phyloP scores from a whole-genome alignment of 495 filamentous ascomycete genomes.

The Hypomontagnella monticulosa region DNA sequence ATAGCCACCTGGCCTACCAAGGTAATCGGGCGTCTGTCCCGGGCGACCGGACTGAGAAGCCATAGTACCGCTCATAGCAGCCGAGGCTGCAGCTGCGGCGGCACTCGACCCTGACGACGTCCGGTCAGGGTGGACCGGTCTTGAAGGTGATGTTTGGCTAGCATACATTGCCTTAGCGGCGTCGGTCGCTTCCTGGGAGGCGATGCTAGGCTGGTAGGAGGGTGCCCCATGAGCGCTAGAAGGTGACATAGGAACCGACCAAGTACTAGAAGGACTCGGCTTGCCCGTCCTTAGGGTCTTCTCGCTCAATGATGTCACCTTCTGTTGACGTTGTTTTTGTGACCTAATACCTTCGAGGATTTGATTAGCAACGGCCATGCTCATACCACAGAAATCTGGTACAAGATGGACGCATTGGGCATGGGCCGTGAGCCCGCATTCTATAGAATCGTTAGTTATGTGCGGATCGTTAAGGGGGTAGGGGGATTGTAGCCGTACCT shows the following conservation, averaged over 20 bases:
- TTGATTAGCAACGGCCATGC: constrained; percentile 95
- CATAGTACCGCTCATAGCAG: constrained; percentile 54
- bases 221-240: constrained; percentile 39
- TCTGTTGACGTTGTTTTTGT: constrained; percentile 64
- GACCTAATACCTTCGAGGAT: constrained; percentile 77
- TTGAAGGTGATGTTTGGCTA: constrained; percentile 58
- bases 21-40: constrained; percentile 51
- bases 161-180: constrained; percentile 62
- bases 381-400: constrained; percentile 99
- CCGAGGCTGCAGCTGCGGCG: constrained; percentile 59
- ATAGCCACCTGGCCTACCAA: constrained; percentile 50
- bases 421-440: constrained; percentile 93
- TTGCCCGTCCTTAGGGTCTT: constrained; percentile 71
- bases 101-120: constrained; percentile 51
- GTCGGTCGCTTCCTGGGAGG: constrained; percentile 59
- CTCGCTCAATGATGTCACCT: constrained; percentile 64
- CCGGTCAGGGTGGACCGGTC: constrained; percentile 52
- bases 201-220: constrained; percentile 49
- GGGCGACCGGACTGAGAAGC: constrained; percentile 39
- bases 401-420: constrained; percentile 93
- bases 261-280: constrained; percentile 49
- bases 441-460: constrained; percentile 57
- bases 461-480: neutral
- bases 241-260: constrained; percentile 43
- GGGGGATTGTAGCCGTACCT: constrained; percentile 62